A percentile compares a stretch with the other conserved stretches of the same genome.
These are phyloP conservation scores for Phytopythium delawarense DNA, from an alignment of 352 stramenopile genomes.

Conservation along the genomic window DNA sequence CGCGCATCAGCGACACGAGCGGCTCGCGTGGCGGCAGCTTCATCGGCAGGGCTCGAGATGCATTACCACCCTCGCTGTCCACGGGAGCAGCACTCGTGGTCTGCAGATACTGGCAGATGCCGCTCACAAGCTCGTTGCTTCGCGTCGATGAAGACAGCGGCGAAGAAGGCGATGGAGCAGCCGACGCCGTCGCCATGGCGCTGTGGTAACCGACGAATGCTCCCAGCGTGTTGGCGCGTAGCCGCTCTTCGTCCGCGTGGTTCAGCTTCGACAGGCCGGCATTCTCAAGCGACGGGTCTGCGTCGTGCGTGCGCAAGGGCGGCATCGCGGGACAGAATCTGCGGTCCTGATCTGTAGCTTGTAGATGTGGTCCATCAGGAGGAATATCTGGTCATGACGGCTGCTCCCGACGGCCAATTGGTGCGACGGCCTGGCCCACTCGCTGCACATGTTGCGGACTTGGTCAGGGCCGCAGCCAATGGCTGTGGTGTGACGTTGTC, in stretches of 20 bases:
- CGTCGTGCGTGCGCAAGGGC: no score
- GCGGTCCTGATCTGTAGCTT: no score
- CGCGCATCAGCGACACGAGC: slow-evolving; percentile 30
- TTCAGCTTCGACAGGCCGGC: no score
- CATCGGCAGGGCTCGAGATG: background rate
- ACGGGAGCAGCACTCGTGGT: background rate
- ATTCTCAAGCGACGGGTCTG: no score
- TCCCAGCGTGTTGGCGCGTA: slow-evolving; percentile 55
- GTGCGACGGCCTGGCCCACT: no score
- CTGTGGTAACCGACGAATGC: slow-evolving; percentile 73
- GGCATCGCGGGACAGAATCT: no score
- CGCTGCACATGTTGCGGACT: no score
- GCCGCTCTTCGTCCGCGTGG: slow-evolving; percentile 27
- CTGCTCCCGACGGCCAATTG: no score
- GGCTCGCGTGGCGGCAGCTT: slow-evolving; percentile 43
- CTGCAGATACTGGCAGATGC: slow-evolving; percentile 31
- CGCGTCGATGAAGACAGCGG: background rate
- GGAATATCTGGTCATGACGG: no score
- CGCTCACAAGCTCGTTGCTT: slow-evolving; percentile 31
- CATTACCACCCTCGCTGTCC: background rate
- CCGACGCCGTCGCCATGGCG: slow-evolving; percentile 29
- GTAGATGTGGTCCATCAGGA: no score
- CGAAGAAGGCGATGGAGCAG: slow-evolving; percentile 5
- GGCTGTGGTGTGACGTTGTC: no score
- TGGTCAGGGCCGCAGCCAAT: no score